These are phyloP conservation scores for Diaporthe australafricana DNA, from an alignment of 2,329 filamentous ascomycete species.

Conservation along the genomic window DNA sequence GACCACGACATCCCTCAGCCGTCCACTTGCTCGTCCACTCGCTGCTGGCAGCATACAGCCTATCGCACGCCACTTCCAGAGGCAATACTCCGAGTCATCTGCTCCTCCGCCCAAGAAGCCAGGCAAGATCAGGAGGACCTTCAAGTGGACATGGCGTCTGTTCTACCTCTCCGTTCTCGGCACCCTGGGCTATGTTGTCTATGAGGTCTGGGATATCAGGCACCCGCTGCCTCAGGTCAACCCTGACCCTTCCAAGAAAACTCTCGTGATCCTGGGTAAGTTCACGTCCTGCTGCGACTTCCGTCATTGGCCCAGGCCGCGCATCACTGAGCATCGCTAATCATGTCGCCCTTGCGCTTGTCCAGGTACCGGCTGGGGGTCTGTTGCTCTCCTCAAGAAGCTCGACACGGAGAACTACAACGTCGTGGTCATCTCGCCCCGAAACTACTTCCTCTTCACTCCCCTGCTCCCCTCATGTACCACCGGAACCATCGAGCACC, in stretches of 20 bases:
- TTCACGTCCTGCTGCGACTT: constrained; percentile 1
- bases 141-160: constrained; percentile 86
- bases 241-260: constrained; percentile 93
- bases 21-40: constrained; percentile 37
- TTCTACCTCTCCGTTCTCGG: constrained; percentile 81
- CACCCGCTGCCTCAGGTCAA: constrained; percentile 83
- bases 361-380: constrained; percentile 92
- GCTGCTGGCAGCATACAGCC: constrained; percentile 41
- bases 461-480: constrained; percentile 97
- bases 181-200: constrained; percentile 77
- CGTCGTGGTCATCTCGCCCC: constrained; percentile 95
- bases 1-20: constrained; percentile 37
- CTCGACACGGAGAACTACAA: constrained; percentile 99
- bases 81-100: constrained; percentile 43
- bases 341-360: constrained; percentile 35
- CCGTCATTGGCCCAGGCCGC: not conserved
- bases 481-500: constrained; percentile 96
- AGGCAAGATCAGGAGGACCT: constrained; percentile 72
- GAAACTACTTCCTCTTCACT: constrained; percentile 99
- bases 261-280: constrained; percentile 91
- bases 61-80: constrained; percentile 43
- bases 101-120: constrained; percentile 61
- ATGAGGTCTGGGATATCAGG: constrained; percentile 84
- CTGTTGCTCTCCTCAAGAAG: constrained; percentile 96
- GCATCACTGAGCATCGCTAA: constrained; percentile 40